Evolutionary conservation across 2,329 filamentous ascomycete species (phyloP).

Genomic region (Diplocarpon mali): DNA sequence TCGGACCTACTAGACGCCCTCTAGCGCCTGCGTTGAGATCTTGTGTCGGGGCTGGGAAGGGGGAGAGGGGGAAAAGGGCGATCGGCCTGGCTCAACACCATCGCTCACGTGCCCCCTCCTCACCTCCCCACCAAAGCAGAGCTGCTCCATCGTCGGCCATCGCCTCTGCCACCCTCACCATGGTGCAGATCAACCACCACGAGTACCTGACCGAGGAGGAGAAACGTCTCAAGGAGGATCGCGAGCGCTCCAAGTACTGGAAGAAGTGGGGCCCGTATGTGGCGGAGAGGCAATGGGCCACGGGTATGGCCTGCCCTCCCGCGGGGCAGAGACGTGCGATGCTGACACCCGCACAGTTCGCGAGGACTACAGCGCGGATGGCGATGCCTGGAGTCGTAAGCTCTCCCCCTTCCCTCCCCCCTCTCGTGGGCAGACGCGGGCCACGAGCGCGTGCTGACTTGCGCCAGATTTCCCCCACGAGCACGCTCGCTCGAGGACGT

Average conservation of each 20-base stretch:
- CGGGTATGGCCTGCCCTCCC: conserved; percentile 41
- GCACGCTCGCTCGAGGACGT: conserved; percentile 76
- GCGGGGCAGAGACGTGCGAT: background rate
- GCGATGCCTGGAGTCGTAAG: conserved; percentile 93
- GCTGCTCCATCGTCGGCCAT: background rate
- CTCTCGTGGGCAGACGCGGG: background rate
- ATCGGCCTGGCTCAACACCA: too few species aligned
- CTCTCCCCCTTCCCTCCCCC: conserved; percentile 24
- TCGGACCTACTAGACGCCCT: too few species aligned
- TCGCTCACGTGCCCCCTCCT: too few species aligned
- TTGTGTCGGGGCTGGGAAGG: too few species aligned
- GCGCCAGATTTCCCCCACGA: conserved; percentile 81
- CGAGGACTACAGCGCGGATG: conserved; percentile 83
- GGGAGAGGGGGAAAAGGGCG: too few species aligned
- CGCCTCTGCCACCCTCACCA: conserved; percentile 30
- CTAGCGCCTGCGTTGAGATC: too few species aligned
- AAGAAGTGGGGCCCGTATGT: conserved; percentile 97
- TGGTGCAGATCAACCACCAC: conserved; percentile 85
- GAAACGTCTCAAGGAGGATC: conserved; percentile 77
- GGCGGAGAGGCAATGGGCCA: conserved; percentile 91
- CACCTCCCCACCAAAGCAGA: background rate
- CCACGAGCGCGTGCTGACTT: conserved; percentile 18
- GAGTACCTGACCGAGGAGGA: conserved; percentile 86
- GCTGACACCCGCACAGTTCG: conserved; percentile 44
- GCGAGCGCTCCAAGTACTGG: conserved; percentile 80